phyloP scores from a whole-genome alignment of 2,329 filamentous ascomycete genomes.

The Gliomastix tumulicola region DNA sequence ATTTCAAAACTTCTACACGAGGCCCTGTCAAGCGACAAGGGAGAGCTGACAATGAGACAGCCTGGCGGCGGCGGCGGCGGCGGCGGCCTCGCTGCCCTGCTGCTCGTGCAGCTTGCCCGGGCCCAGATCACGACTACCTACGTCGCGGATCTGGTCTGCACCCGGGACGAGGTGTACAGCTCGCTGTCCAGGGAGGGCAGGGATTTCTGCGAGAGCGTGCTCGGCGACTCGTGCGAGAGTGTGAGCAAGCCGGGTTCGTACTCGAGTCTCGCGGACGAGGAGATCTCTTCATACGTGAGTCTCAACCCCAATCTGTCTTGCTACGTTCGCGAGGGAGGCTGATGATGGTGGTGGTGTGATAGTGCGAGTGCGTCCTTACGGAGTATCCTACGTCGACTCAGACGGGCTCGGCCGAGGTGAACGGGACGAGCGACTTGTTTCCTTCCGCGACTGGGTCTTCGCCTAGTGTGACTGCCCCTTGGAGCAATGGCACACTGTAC shows the following conservation, averaged over 20 bases:
- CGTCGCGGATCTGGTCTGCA: neutral
- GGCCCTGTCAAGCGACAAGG: no score
- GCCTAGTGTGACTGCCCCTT: no score
- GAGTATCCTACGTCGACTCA: neutral
- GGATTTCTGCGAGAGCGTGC: constrained; percentile 3
- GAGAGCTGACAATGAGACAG: no score
- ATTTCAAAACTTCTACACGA: no score
- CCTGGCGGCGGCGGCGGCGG: no score
- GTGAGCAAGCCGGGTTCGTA: constrained; percentile 2
- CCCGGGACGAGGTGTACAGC: constrained; percentile 1
- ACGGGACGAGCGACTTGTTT: no score
- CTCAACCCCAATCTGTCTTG: neutral
- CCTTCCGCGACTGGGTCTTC: no score
- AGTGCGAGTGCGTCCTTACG: constrained; percentile 19
- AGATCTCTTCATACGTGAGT: constrained; percentile 5
- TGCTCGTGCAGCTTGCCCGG: no score
- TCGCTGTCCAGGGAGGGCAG: constrained; percentile 1
- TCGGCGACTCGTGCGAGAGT: constrained; percentile 1
- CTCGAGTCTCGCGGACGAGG: constrained; percentile 2
- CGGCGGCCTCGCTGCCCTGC: no score
- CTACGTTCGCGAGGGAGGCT: neutral
- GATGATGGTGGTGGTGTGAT: neutral
- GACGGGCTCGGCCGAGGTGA: neutral
- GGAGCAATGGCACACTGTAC: no score
- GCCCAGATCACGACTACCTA: no score